Evolutionary conservation across 176 grass and related monocot species (phyloP).

Genomic region (Triticum turgidum): DNA sequence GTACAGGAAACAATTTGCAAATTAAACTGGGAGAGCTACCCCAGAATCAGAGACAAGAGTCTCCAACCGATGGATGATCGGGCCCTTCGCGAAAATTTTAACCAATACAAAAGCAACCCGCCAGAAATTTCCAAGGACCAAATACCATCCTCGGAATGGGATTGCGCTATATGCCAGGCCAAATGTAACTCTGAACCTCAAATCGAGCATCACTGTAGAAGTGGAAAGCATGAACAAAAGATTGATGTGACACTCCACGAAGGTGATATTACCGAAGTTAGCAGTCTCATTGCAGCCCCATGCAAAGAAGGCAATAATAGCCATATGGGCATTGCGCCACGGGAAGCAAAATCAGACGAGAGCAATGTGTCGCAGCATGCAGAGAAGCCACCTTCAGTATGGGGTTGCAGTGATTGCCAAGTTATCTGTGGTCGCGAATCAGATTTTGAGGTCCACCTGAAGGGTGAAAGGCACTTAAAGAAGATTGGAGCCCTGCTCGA

Average conservation of each 20-base stretch:
- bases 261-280: no score
- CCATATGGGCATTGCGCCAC: no score
- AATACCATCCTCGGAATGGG: background rate
- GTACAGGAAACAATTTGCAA: background rate
- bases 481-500: background rate
- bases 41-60: background rate
- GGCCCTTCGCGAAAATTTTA: background rate
- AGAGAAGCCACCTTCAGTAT: background rate
- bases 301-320: no score
- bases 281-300: no score
- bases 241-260: no score
- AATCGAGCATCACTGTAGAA: no score
- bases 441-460: background rate
- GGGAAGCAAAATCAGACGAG: background rate
- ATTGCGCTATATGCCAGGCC: background rate
- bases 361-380: background rate
- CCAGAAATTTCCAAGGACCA: background rate
- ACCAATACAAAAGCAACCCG: background rate
- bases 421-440: background rate
- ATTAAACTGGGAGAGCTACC: conserved; percentile 3
- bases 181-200: no score
- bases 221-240: no score
- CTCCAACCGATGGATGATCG: background rate
- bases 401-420: conserved; percentile 19
- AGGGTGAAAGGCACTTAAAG: background rate